Percentiles rank a stretch among this genome's conserved stretches.
Evolutionary conservation across 208 protist species (phyloP).

Genomic region (Leishmania tropica): DNA sequence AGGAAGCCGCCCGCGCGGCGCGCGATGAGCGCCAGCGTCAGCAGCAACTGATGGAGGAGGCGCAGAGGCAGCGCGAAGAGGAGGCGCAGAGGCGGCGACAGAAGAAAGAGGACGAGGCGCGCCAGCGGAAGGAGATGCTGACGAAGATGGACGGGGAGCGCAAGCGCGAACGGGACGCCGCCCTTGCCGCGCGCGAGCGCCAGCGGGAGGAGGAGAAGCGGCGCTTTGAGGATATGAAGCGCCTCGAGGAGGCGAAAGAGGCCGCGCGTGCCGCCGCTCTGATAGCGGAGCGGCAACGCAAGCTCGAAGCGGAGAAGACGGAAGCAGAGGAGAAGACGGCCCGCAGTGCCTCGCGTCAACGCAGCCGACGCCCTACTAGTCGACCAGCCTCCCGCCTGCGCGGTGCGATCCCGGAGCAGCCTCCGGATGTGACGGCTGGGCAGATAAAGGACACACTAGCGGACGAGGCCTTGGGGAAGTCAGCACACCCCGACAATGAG

Average conservation of each 20-base stretch:
- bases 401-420: slow-evolving; percentile 68
- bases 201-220: slow-evolving; percentile 48
- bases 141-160: slow-evolving; percentile 49
- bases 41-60: slow-evolving; percentile 27
- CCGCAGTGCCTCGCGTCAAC: slow-evolving; percentile 41
- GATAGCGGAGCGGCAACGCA: slow-evolving; percentile 35
- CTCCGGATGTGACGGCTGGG: slow-evolving; percentile 51
- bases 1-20: slow-evolving; percentile 14
- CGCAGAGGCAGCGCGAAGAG: slow-evolving; percentile 35
- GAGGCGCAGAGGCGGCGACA: slow-evolving; percentile 32
- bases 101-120: slow-evolving; percentile 38
- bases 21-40: slow-evolving; percentile 27
- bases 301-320: slow-evolving; percentile 22
- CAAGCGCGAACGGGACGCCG: slow-evolving; percentile 33
- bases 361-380: slow-evolving; percentile 48
- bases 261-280: slow-evolving; percentile 42
- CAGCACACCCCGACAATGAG: background rate
- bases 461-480: slow-evolving; percentile 24
- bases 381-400: slow-evolving; percentile 43
- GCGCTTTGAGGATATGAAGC: slow-evolving; percentile 38
- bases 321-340: slow-evolving; percentile 19
- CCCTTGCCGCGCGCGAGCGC: slow-evolving; percentile 28
- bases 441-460: slow-evolving; percentile 56
- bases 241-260: slow-evolving; percentile 44
- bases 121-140: slow-evolving; percentile 31